Evolutionary conservation across 2,329 filamentous ascomycete species (phyloP), one percentile per base, ranked within the genome.

Genomic region (Neofusicoccum umdonicola): DNA sequence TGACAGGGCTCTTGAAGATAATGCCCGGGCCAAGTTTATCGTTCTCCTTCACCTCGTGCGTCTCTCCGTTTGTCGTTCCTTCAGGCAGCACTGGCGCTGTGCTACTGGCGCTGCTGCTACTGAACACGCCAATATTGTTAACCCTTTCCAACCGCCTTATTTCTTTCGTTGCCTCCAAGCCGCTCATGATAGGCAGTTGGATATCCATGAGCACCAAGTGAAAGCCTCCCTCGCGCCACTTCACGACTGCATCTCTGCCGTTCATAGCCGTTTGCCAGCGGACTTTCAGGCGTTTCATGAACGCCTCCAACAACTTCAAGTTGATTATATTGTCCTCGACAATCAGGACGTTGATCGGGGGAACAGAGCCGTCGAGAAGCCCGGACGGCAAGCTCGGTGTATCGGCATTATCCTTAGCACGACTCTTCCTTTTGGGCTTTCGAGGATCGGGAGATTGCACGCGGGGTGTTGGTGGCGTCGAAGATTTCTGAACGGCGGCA

Each of bases 311-410:
- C 9, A 99, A 87, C 72, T 92, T 91, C 69, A 98, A 82, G 74
- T 98, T 99, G 84, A 99, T 98, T 68, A 95, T 93, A 77, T 99
- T 99, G 80, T 99, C 95, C 80, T 99, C 95, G 13, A 99, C 95
- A 66, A 99, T 97, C 48, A 99, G 83, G 7, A 98, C 93, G 71
- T 96, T 98, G 80, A 99, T 98, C 1, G 95, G 94, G 7, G 95
- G 95, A 0, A 98, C 92, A 1, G 88, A 88, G 62, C 89, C 90
- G 69, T 94, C 92, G 34, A 96, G 84, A 39, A 77, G 69, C 35
- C 86, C 88, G 3, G 88, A 82, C 31, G 85, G 84, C 66, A 90
- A 73, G 41, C 74, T 74, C 58, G 71, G 73, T 12, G 71, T 52
- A 17, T 71, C 69, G 15, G 67, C 69, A 64, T 66, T 72, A 65